Base-by-base conservation (phyloP, 2,329 filamentous ascomycete species). In the Rutstroemia sp. region DNA sequence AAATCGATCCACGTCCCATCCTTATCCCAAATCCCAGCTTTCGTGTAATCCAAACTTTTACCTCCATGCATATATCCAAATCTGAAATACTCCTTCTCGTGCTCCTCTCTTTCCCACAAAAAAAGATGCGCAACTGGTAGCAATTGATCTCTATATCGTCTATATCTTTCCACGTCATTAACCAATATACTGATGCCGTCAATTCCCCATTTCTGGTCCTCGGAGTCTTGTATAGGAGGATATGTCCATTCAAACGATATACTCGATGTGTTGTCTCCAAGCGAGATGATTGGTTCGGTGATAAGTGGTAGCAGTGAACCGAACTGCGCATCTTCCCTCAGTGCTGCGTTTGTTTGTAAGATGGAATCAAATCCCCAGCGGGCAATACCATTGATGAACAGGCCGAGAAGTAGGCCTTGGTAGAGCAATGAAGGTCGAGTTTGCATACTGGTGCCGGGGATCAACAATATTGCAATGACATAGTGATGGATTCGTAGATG, bases 401-500 rank as follows among this genome's bases (percentile, higher is more conserved):
- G 79, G 0, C 94, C 94, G 7, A 97, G 75, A 0, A 99, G 77
- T 1, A 99, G 76, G 9, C 94, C 94, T 70, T 97, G 92, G 67
- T 94, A 97, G 2, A 96, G 71, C 8, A 97, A 76, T 0, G 86
- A 86, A 0, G 89, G 88, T 0, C 94, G 82, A 5, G 89, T 97
- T 63, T 96, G 92, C 71, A 97, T 84, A 53, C 83, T 85, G 0
- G 94, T 97, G 0, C 92, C 94, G 0, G 92, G 90, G 5, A 97
- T 80, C 0, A 99, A 79, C 0, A 97, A 76, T 14, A 99, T 80
- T 1, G 86, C 91, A 4, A 97, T 77, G 62, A 97, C 89, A 69
- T 97, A 97, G 71, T 99, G 94, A 69, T 99, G 94, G 56, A 99
- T 91, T 38, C 94, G 85, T 50, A 99, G 78, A 60, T 84, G 87